phyloP scores from a whole-genome alignment of 805 yeast species.

The Candida parachauliodes region DNA sequence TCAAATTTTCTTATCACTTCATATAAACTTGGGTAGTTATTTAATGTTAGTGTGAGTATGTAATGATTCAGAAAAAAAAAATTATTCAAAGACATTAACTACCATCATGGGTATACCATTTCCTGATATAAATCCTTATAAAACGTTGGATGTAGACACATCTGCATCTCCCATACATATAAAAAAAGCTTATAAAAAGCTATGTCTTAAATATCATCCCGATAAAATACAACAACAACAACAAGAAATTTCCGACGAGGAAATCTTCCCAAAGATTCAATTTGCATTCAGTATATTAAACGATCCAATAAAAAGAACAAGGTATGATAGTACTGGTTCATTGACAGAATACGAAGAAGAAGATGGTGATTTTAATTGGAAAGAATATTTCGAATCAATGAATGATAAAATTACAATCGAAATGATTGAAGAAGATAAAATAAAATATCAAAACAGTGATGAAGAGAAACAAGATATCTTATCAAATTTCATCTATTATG shows the following conservation, averaged over 20 bases:
- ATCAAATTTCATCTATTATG: slow-evolving; percentile 50
- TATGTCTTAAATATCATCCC: slow-evolving; percentile 66
- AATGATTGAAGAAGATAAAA: slow-evolving; percentile 65
- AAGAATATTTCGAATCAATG: slow-evolving; percentile 48
- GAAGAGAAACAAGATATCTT: slow-evolving; percentile 65
- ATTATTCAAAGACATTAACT: too few species aligned
- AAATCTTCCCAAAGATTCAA: slow-evolving; percentile 61
- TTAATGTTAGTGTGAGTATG: too few species aligned
- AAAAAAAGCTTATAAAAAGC: slow-evolving; percentile 63
- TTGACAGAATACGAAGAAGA: slow-evolving; percentile 37
- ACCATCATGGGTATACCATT: slow-evolving; percentile 38
- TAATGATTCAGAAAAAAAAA: too few species aligned
- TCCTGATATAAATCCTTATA: slow-evolving; percentile 63
- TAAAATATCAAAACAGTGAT: slow-evolving; percentile 55
- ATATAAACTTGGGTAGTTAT: too few species aligned
- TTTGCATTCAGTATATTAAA: slow-evolving; percentile 68
- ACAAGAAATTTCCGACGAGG: slow-evolving; percentile 2
- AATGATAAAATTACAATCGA: slow-evolving; percentile 56
- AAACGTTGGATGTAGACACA: slow-evolving; percentile 39
- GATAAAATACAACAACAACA: slow-evolving; percentile 50
- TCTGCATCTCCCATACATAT: slow-evolving; percentile 50
- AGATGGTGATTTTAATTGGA: slow-evolving; percentile 54
- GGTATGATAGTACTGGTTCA: slow-evolving; percentile 71
- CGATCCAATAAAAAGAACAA: slow-evolving; percentile 51
- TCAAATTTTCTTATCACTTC: too few species aligned